These are phyloP conservation scores for Melaleuca quinquenervia DNA, from an alignment of 345 rosid genomes.

Conservation along the genomic window DNA sequence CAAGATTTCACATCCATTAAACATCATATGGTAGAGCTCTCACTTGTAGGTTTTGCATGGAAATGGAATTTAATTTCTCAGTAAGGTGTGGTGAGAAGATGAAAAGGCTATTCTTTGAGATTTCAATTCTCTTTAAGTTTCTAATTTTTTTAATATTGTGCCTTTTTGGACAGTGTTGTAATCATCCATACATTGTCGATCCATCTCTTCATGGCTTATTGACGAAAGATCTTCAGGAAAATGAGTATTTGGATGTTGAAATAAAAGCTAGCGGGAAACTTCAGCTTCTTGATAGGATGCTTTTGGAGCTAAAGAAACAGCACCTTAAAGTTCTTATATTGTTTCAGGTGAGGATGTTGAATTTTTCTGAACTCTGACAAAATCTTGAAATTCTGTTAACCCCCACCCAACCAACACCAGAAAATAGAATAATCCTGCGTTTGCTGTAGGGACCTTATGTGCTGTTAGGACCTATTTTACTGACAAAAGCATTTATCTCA, in stretches of 20 bases:
- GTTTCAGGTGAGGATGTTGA: constrained; percentile 54
- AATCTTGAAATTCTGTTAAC: not conserved
- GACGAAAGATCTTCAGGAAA: constrained; percentile 16
- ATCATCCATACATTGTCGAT: constrained; percentile 76
- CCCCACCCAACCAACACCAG: not conserved
- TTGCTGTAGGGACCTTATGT: not conserved
- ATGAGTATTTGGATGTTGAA: constrained; percentile 51
- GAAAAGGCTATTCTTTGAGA: not conserved
- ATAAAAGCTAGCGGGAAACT: constrained; percentile 90
- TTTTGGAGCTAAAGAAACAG: constrained; percentile 35
- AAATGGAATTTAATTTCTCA: not conserved
- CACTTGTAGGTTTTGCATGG: not conserved
- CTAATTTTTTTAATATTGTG: not conserved
- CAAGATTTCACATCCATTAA: not conserved
- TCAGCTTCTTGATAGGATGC: constrained; percentile 67
- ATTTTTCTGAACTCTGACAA: not conserved
- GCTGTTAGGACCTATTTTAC: not conserved
- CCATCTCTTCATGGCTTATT: constrained; percentile 23
- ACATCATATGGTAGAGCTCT: not conserved
- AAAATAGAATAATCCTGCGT: not conserved
- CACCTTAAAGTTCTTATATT: constrained; percentile 60
- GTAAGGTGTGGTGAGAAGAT: not conserved
- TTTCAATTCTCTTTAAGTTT: not conserved
- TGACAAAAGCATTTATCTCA: not conserved
- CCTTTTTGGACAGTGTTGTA: constrained; percentile 66